These are phyloP conservation scores for Umbelopsis isabellina DNA, from an alignment of 192 early-diverging fungal genomes.

Conservation along the genomic window DNA sequence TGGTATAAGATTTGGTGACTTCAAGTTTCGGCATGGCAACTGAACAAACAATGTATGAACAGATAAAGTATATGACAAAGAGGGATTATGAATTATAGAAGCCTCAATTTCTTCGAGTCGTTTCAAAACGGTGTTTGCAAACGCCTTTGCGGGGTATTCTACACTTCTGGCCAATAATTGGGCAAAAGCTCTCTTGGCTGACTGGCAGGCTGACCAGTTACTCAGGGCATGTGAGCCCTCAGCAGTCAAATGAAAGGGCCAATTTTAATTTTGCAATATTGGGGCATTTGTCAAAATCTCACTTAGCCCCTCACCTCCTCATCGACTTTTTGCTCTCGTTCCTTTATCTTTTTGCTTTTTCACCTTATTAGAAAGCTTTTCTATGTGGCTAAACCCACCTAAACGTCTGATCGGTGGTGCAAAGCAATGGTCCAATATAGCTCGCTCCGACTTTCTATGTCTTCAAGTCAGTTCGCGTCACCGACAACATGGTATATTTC, in stretches of 20 bases:
- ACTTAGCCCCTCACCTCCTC: not conserved
- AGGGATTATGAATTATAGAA: not conserved
- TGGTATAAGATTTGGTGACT: constrained; percentile 18
- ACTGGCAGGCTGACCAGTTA: not conserved
- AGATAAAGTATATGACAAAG: not conserved
- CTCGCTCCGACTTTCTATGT: not conserved
- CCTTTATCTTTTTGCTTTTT: not conserved
- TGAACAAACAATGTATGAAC: not conserved
- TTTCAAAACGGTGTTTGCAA: not conserved
- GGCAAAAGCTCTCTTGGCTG: not conserved
- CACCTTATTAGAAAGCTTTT: not conserved
- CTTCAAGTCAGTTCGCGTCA: not conserved
- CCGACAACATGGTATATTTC: constrained; percentile 1
- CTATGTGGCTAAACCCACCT: constrained; percentile 18
- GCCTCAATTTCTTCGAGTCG: not conserved
- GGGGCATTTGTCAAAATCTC: constrained; percentile 1
- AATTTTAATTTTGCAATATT: too few species aligned
- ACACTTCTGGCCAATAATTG: too few species aligned
- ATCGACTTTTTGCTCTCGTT: not conserved
- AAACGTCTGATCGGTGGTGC: constrained; percentile 9
- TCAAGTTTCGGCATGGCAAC: constrained; percentile 22
- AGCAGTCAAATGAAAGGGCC: constrained; percentile 3
- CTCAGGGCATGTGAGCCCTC: not conserved
- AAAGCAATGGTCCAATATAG: constrained; percentile 9
- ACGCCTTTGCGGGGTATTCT: not conserved